Conservation (phyloP, 2,329 filamentous ascomycete genomes). For the Curvularia sp. region DNA sequence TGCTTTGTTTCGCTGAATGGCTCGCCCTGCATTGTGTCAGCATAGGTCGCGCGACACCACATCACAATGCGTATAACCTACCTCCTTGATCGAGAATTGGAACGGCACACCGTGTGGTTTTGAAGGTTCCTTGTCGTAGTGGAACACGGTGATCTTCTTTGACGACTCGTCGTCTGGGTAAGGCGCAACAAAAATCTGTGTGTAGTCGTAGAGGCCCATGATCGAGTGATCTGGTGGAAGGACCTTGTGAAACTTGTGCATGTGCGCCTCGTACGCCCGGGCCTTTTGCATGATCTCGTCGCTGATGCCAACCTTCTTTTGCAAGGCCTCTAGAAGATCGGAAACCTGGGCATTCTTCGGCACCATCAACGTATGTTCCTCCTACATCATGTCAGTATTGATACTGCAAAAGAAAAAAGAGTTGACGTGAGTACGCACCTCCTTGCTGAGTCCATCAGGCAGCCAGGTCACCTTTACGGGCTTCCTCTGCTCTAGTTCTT, state of each 20-base stretch:
- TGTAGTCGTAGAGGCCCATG: slow-evolving; percentile 85
- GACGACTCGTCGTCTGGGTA: slow-evolving; percentile 72
- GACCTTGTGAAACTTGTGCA: slow-evolving; percentile 83
- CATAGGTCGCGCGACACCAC: slow-evolving; percentile 14
- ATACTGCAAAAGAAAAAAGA: neutral
- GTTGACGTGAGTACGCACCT: slow-evolving; percentile 62
- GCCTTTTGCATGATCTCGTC: slow-evolving; percentile 77
- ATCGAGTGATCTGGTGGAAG: slow-evolving; percentile 74
- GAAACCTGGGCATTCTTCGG: slow-evolving; percentile 82
- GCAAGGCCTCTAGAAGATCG: slow-evolving; percentile 77
- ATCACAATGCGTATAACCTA: slow-evolving; percentile 47
- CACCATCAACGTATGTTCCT: slow-evolving; percentile 82
- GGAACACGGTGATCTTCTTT: slow-evolving; percentile 82
- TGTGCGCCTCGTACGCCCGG: slow-evolving; percentile 82
- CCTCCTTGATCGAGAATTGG: slow-evolving; percentile 83
- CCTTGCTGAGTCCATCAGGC: slow-evolving; percentile 88
- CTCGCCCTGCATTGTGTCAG: slow-evolving; percentile 68
- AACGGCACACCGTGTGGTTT: slow-evolving; percentile 90
- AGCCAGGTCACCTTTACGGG: slow-evolving; percentile 82
- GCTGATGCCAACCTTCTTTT: slow-evolving; percentile 80
- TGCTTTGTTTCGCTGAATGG: slow-evolving; percentile 91
- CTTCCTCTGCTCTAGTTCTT: slow-evolving; percentile 93
- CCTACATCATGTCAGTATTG: slow-evolving; percentile 58
- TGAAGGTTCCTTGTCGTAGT: slow-evolving; percentile 88
- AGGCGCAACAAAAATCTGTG: slow-evolving; percentile 79